These are phyloP conservation scores for Secale cereale DNA, from an alignment of 176 grass and related monocot genomes.

Conservation along the genomic window DNA sequence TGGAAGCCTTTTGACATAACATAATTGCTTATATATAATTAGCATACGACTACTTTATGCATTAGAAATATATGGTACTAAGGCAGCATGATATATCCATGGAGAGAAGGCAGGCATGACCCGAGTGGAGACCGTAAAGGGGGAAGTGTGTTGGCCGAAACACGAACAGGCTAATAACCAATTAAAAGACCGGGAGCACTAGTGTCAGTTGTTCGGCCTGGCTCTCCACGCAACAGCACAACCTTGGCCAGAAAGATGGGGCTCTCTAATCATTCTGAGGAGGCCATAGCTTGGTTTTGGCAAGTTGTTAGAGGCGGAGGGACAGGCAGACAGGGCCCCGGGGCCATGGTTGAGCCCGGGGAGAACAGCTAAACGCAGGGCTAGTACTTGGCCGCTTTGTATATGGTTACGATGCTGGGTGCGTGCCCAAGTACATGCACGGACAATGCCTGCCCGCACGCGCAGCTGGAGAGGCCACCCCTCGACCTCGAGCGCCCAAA, in stretches of 20 bases:
- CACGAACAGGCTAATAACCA: conserved; percentile 5
- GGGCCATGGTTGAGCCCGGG: conserved; percentile 7
- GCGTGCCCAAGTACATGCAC: conserved; percentile 19
- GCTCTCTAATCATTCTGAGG: neutral
- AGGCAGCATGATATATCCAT: conserved; percentile 14
- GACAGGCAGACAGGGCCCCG: conserved; percentile 35
- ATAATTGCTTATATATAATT: neutral
- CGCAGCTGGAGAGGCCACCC: neutral
- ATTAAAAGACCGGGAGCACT: neutral
- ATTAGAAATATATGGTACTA: neutral
- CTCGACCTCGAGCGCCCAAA: conserved; percentile 35
- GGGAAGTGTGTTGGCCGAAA: conserved; percentile 13
- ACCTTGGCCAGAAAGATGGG: conserved; percentile 2
- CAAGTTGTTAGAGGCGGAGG: conserved; percentile 5
- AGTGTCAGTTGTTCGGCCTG: neutral
- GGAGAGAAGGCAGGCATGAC: neutral
- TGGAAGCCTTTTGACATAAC: neutral
- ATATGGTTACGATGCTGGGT: conserved; percentile 29
- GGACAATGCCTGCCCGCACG: neutral
- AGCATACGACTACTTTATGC: neutral
- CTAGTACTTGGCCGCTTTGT: neutral
- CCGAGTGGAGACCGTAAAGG: neutral
- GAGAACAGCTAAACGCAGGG: neutral
- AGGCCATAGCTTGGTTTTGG: neutral
- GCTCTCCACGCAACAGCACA: neutral